A percentile compares a stretch with the other conserved stretches of the same genome.
Evolutionary conservation across 2,329 filamentous ascomycete genomes (phyloP).

Genomic region (Apiospora arundinis): DNA sequence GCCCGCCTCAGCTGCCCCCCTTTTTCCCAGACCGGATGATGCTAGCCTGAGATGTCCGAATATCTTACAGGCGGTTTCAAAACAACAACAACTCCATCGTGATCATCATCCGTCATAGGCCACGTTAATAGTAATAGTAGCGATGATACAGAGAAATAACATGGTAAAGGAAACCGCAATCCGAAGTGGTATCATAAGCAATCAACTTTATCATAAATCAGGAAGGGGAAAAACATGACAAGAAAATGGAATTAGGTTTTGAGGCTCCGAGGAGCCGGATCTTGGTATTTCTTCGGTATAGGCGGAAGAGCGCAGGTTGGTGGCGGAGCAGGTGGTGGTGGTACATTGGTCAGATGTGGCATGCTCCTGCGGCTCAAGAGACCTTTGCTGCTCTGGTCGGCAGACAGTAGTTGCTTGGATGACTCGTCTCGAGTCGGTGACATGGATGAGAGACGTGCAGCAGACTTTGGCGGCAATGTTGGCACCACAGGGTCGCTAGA

Average conservation of each 20-base stretch:
- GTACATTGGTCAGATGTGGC: slow-evolving; percentile 28
- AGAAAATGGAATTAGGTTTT: slow-evolving; percentile 2
- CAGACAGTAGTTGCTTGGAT: background rate
- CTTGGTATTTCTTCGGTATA: slow-evolving; percentile 26
- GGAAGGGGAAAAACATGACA: background rate
- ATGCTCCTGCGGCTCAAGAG: slow-evolving; percentile 26
- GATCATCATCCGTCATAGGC: slow-evolving; percentile 17
- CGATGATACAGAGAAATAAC: background rate
- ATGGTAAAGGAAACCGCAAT: slow-evolving; percentile 1
- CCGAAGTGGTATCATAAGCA: slow-evolving; percentile 14
- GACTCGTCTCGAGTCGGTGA: slow-evolving; percentile 16
- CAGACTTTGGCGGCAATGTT: slow-evolving; percentile 2
- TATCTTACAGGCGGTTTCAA: background rate
- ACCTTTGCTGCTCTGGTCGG: slow-evolving; percentile 21
- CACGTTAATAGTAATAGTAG: slow-evolving; percentile 6
- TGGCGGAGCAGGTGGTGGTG: slow-evolving; percentile 27
- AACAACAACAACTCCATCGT: slow-evolving; percentile 11
- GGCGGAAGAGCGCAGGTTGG: slow-evolving; percentile 29
- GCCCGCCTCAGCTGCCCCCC: background rate
- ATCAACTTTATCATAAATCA: background rate
- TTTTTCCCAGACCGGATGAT: slow-evolving; percentile 6
- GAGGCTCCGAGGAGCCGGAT: background rate
- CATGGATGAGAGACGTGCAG: background rate
- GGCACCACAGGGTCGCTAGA: background rate
- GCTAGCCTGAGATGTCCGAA: background rate